Evolutionary conservation across 352 stramenopile species (phyloP).

Genomic region (Pythium angustatum): DNA sequence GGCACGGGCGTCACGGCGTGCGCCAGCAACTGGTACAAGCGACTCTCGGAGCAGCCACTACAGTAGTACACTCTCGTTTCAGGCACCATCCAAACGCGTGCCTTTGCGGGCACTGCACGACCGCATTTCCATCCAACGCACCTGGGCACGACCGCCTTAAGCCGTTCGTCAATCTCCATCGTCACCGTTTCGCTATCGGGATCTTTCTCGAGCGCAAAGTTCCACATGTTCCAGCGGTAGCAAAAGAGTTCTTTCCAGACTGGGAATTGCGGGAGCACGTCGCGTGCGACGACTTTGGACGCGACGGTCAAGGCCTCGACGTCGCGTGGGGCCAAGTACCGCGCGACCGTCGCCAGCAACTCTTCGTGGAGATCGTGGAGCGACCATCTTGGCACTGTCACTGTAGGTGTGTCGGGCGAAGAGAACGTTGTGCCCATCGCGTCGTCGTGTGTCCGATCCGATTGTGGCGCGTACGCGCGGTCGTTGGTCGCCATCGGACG

Average conservation of each 20-base stretch:
- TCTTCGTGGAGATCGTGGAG: conserved; percentile 49
- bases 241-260: conserved; percentile 69
- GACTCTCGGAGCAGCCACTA: conserved; percentile 51
- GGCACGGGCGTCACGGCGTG: conserved; percentile 67
- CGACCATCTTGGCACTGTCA: neutral
- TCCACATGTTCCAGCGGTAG: conserved; percentile 57
- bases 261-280: conserved; percentile 55
- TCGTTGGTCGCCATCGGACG: conserved; percentile 10
- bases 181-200: conserved; percentile 5
- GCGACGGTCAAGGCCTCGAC: conserved; percentile 60
- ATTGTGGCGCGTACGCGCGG: neutral
- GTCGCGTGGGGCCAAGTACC: conserved; percentile 45
- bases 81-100: conserved; percentile 5
- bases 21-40: conserved; percentile 72
- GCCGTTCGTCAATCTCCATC: conserved; percentile 35
- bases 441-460: neutral
- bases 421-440: conserved; percentile 22
- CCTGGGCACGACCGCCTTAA: conserved; percentile 52
- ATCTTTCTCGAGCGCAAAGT: conserved; percentile 52
- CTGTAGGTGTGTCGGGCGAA: neutral
- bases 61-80: neutral
- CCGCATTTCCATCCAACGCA: conserved; percentile 10
- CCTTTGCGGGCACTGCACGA: neutral
- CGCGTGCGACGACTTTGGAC: conserved; percentile 37
- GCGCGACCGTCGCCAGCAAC: conserved; percentile 47